These are phyloP conservation scores for Mrakia frigida DNA, from an alignment of 768 basidiomycete genomes.

Conservation along the genomic window DNA sequence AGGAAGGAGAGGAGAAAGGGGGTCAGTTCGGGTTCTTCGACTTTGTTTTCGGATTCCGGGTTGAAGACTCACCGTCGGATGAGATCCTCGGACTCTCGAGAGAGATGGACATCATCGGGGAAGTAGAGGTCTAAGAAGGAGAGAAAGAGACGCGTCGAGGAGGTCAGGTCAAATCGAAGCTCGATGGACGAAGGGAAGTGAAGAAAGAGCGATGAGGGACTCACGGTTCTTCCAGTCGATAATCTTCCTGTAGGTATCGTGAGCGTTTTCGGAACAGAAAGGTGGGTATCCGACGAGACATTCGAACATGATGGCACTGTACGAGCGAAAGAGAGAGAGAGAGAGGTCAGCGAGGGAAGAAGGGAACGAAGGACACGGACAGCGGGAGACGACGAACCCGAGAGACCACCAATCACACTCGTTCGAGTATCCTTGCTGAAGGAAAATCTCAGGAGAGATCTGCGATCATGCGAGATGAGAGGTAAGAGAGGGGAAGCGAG, in stretches of 20 bases:
- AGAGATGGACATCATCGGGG: conserved; percentile 91
- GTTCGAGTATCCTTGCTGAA: conserved; percentile 93
- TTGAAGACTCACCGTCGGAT: conserved; percentile 61
- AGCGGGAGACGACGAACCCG: conserved; percentile 46
- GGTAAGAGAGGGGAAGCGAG: not conserved
- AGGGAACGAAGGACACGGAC: not conserved
- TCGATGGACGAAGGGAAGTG: not conserved
- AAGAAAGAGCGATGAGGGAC: not conserved
- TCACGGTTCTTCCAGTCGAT: conserved; percentile 75
- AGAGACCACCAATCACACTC: conserved; percentile 99
- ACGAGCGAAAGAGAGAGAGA: not conserved
- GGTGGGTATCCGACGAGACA: conserved; percentile 95
- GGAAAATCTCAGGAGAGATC: conserved; percentile 95
- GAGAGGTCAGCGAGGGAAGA: not conserved
- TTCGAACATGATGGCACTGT: conserved; percentile 87
- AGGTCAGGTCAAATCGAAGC: not conserved
- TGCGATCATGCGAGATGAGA: conserved; percentile 14
- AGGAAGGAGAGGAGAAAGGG: not conserved
- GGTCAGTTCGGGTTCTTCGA: not conserved
- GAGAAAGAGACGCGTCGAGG: not conserved
- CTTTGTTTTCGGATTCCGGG: not conserved
- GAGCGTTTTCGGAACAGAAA: conserved; percentile 92
- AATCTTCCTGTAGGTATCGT: conserved; percentile 97
- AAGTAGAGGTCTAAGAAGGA: conserved; percentile 57
- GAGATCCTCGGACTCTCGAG: conserved; percentile 83